Evolutionary conservation across 2,329 filamentous ascomycete genomes (phyloP).

Genomic region (Scopulariopsis brevicaulis): DNA sequence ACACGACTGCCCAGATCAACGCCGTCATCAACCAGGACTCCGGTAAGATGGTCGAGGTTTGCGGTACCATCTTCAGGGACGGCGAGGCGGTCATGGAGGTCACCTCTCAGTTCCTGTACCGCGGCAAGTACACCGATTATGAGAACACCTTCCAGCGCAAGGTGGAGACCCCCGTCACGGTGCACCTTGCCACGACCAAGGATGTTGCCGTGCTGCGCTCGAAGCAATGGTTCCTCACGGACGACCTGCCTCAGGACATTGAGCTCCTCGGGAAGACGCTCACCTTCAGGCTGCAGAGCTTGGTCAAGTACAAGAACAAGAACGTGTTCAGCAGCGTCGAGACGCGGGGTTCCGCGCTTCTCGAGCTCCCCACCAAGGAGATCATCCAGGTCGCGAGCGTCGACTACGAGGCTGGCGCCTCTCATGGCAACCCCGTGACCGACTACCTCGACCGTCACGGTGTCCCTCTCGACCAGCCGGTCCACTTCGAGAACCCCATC

Average conservation of each 20-base stretch:
- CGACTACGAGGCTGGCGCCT: slow-evolving; percentile 83
- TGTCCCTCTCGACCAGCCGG: slow-evolving; percentile 84
- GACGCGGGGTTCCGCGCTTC: slow-evolving; percentile 81
- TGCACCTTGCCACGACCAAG: slow-evolving; percentile 77
- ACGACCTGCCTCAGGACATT: slow-evolving; percentile 56
- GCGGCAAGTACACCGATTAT: slow-evolving; percentile 82
- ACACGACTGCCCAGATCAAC: slow-evolving; percentile 92
- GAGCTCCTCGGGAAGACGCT: slow-evolving; percentile 88
- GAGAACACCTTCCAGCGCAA: slow-evolving; percentile 99
- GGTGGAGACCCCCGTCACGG: slow-evolving; percentile 86
- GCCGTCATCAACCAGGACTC: slow-evolving; percentile 97
- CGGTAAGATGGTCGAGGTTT: slow-evolving; percentile 99
- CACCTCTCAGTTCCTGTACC: slow-evolving; percentile 95
- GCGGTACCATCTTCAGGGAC: slow-evolving; percentile 82
- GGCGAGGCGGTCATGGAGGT: slow-evolving; percentile 92
- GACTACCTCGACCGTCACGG: slow-evolving; percentile 93
- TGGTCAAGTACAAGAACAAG: slow-evolving; percentile 92
- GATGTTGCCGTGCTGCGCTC: slow-evolving; percentile 90
- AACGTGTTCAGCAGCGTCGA: slow-evolving; percentile 83
- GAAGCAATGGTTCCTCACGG: slow-evolving; percentile 94
- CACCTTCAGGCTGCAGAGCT: slow-evolving; percentile 87
- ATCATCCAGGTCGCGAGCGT: slow-evolving; percentile 95
- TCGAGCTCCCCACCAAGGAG: slow-evolving; percentile 95
- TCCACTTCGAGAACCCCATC: slow-evolving; percentile 96
- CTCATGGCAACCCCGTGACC: slow-evolving; percentile 91